These are phyloP conservation scores for Hippophae tibetana DNA, from an alignment of 306 rosid species.

Conservation along the genomic window DNA sequence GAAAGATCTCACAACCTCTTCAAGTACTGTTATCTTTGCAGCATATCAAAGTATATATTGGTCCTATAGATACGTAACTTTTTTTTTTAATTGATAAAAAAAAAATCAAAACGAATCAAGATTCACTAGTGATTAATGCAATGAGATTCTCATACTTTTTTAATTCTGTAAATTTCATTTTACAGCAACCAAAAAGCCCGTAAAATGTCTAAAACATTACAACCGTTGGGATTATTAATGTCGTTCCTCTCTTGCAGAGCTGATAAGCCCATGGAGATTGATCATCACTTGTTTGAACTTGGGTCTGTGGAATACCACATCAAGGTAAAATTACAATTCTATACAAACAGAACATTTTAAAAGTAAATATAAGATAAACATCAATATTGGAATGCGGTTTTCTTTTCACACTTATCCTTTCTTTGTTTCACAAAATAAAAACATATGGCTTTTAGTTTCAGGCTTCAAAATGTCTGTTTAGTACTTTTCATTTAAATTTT, in stretches of 20 bases:
- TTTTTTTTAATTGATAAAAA: too few relatives aligned
- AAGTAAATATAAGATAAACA: neutral
- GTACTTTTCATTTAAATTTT: conserved; percentile 3
- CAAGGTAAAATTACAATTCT: conserved; percentile 36
- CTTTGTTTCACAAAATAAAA: neutral
- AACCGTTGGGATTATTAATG: neutral
- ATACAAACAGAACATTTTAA: neutral
- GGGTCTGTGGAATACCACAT: conserved; percentile 70
- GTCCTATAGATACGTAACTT: too few relatives aligned
- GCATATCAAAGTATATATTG: too few relatives aligned
- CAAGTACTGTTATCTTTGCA: too few relatives aligned
- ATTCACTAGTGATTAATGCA: neutral
- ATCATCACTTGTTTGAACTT: conserved; percentile 70
- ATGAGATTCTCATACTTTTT: too few relatives aligned
- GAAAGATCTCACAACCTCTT: too few relatives aligned
- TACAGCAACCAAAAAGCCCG: neutral
- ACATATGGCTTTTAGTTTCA: conserved; percentile 1
- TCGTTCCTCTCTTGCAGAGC: conserved; percentile 41
- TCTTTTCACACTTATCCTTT: neutral
- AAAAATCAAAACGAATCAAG: neutral
- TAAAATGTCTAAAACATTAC: neutral
- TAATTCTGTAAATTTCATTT: neutral
- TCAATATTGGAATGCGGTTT: neutral
- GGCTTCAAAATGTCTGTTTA: conserved; percentile 6
- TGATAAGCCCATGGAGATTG: conserved; percentile 58